phyloP scores from a whole-genome alignment of 2,329 filamentous ascomycete species.

The Neodidymelliopsis sp. region DNA sequence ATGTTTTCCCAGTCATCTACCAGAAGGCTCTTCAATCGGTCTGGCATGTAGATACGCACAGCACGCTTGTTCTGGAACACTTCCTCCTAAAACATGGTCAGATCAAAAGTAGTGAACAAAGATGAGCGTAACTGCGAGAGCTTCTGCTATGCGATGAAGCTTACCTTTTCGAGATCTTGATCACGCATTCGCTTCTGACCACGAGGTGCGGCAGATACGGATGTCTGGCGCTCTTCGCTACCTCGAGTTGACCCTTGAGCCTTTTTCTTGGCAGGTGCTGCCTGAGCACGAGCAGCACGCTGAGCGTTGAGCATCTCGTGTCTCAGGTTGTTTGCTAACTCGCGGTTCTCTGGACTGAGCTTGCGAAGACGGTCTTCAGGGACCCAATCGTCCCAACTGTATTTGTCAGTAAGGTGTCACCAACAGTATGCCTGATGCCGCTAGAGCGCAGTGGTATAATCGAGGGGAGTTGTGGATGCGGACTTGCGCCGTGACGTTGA shows the following conservation, averaged over 20 bases:
- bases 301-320: slow-evolving; percentile 71
- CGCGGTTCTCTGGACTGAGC: slow-evolving; percentile 92
- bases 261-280: slow-evolving; percentile 62
- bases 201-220: slow-evolving; percentile 63
- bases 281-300: slow-evolving; percentile 53
- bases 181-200: slow-evolving; percentile 79
- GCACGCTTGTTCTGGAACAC: slow-evolving; percentile 83
- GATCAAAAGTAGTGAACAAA: too few species aligned
- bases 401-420: slow-evolving; percentile 22
- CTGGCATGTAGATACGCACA: slow-evolving; percentile 85
- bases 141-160: slow-evolving; percentile 28
- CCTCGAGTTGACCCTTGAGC: slow-evolving; percentile 69
- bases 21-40: slow-evolving; percentile 87
- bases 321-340: slow-evolving; percentile 78
- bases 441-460: background rate
- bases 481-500: slow-evolving; percentile 13
- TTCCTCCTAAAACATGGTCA: slow-evolving; percentile 73
- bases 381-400: slow-evolving; percentile 97
- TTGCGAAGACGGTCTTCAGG: slow-evolving; percentile 91
- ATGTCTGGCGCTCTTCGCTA: slow-evolving; percentile 78
- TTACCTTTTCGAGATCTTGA: slow-evolving; percentile 81
- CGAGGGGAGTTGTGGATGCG: background rate
- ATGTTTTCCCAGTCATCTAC: slow-evolving; percentile 99
- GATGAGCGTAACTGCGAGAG: too few species aligned
- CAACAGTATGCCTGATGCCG: background rate